These are phyloP conservation scores for Colletotrichum scovillei DNA, from an alignment of 2,329 filamentous ascomycete genomes.

Conservation along the genomic window DNA sequence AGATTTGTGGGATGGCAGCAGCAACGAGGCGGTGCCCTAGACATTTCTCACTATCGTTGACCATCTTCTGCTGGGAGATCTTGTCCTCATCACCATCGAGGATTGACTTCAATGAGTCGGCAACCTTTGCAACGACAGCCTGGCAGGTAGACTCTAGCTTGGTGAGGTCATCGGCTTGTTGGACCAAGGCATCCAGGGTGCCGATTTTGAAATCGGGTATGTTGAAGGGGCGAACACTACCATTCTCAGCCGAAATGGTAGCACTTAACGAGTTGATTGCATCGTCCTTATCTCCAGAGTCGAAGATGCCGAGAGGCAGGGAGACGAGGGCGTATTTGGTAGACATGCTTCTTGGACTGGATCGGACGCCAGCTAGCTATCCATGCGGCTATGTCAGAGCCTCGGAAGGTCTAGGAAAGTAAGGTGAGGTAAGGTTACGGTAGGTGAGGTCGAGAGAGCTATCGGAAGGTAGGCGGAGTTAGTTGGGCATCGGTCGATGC, in stretches of 20 bases:
- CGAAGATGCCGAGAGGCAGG: conserved; percentile 87
- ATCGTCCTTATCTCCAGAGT: conserved; percentile 82
- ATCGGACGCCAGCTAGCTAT: conserved; percentile 1
- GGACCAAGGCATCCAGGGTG: conserved; percentile 91
- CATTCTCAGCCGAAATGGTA: conserved; percentile 80
- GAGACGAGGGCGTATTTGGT: conserved; percentile 88
- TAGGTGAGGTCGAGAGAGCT: not conserved
- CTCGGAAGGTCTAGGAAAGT: not conserved
- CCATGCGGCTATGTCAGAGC: conserved; percentile 14
- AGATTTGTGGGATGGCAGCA: conserved; percentile 29
- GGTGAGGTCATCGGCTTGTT: conserved; percentile 93
- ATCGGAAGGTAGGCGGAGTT: not conserved
- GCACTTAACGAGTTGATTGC: conserved; percentile 75
- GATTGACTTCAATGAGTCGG: conserved; percentile 84
- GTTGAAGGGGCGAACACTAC: conserved; percentile 79
- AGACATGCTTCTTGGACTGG: conserved; percentile 49
- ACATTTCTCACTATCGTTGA: conserved; percentile 80
- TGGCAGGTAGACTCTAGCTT: conserved; percentile 88
- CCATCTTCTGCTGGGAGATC: conserved; percentile 87
- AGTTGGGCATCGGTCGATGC: not conserved
- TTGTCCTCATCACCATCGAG: conserved; percentile 88
- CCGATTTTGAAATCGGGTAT: conserved; percentile 98
- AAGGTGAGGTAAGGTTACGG: not conserved
- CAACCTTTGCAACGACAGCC: conserved; percentile 86
- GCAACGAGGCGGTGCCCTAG: not conserved